Evolutionary conservation across 345 rosid genomes (phyloP), one percentile per base, ranked within the genome.

Genomic region (Stellera chamaejasme): DNA sequence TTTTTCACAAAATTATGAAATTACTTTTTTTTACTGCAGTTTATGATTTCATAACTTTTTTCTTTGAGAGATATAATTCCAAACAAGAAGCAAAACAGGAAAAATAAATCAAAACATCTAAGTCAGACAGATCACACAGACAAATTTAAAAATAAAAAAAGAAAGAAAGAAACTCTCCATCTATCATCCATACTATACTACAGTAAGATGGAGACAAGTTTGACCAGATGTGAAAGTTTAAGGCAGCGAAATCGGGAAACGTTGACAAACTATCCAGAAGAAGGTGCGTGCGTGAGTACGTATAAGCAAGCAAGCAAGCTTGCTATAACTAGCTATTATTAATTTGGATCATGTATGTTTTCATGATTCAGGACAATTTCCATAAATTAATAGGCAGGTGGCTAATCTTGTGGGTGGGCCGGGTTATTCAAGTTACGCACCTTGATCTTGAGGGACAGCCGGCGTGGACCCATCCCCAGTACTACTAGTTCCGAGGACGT

Each of bases 401-500:
- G 46, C 10, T 11, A 11, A 5, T 27, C 51, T 45, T 19, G 47
- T 39, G 45, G 58, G n/a, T n/a, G n/a, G n/a, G n/a, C n/a, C n/a
- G n/a, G 36, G 2, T 5, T 49, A 28, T 27, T 3, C 41, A 3
- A 23, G 9, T 8, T 39, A 46, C 6, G 27, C 63, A 79, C 81
- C 84, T 73, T 73, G 79, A 61, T 70, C 72, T 70, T 66, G 77
- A 36, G 27, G 13, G 61, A 61, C 66, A 13, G 60, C 46, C 3
- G 70, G 59, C 25, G 55, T 44, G 56, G 69, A 13, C 12, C 53
- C 32, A 43, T 56, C 14, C 15, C 47, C 49, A 48, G 51, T 62
- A 10, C 52, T 63, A 27, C 55, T 16, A 27, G 85, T 62, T 23
- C 76, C 70, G 42, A 82, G 85, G 61, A 66, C 82, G 52, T 70